These are phyloP conservation scores for Polychytrium aggregatum DNA, from an alignment of 192 early-diverging fungal genomes.

Conservation along the genomic window DNA sequence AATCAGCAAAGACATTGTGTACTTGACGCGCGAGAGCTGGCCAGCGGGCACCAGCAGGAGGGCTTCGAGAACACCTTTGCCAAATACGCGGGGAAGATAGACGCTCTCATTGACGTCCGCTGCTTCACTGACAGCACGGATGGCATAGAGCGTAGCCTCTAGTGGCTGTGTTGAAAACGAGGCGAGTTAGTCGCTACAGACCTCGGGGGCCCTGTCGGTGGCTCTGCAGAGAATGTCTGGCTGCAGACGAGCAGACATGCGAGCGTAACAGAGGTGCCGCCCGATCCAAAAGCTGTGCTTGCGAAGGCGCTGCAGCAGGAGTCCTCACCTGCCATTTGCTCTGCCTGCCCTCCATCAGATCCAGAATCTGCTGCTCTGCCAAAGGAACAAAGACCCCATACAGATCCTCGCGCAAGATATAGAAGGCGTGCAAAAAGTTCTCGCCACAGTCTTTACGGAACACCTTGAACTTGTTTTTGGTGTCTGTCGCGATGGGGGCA, in stretches of 20 bases:
- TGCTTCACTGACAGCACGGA: constrained; percentile 22
- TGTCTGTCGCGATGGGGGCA: too few relatives aligned
- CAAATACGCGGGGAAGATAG: constrained; percentile 14
- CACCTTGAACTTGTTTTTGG: constrained; percentile 16
- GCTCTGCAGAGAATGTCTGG: too few relatives aligned
- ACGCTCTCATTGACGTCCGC: constrained; percentile 3
- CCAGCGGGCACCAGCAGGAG: too few relatives aligned
- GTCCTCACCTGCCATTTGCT: constrained; percentile 13
- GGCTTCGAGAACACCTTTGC: constrained; percentile 13
- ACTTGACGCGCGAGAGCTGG: neutral
- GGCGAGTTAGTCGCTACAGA: too few relatives aligned
- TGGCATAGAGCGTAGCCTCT: constrained; percentile 16
- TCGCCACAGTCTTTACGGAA: constrained; percentile 21
- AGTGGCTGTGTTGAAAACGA: constrained; percentile 13
- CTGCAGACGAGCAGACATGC: too few relatives aligned
- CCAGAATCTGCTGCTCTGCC: constrained; percentile 6
- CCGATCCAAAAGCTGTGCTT: constrained; percentile 1
- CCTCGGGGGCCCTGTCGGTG: too few relatives aligned
- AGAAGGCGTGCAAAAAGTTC: constrained; percentile 11
- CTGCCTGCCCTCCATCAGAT: constrained; percentile 6
- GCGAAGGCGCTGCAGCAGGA: neutral
- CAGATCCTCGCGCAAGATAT: constrained; percentile 12
- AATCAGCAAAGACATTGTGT: constrained; percentile 2
- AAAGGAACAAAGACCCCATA: constrained; percentile 10
- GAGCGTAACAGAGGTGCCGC: too few relatives aligned